These are phyloP conservation scores for Diutina pseudorugosa DNA, from an alignment of 1,139 yeast genomes.

Conservation along the genomic window DNA sequence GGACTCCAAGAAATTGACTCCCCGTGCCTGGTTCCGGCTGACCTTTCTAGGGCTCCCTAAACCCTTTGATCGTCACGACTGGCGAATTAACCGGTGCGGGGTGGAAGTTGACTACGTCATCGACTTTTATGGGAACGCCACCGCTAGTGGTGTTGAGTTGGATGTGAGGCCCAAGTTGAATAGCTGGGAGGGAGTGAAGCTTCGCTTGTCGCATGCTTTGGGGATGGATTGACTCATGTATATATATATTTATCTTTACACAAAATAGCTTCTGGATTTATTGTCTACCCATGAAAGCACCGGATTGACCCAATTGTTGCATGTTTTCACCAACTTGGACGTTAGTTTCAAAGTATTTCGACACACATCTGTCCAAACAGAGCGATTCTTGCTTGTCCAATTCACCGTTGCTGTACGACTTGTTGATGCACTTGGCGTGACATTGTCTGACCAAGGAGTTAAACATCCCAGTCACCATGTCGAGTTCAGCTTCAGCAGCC, in stretches of 20 bases:
- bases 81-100: constrained; percentile 88
- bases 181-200: constrained; percentile 62
- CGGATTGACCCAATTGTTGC: constrained; percentile 61
- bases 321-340: constrained; percentile 90
- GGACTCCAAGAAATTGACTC: constrained; percentile 73
- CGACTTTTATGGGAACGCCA: constrained; percentile 64
- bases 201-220: constrained; percentile 49
- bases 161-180: constrained; percentile 91
- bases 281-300: constrained; percentile 40
- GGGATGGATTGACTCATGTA: constrained; percentile 19
- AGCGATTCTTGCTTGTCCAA: constrained; percentile 75
- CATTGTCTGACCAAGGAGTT: constrained; percentile 77
- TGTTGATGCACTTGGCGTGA: constrained; percentile 75
- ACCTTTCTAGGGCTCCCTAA: constrained; percentile 48
- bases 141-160: constrained; percentile 42
- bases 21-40: constrained; percentile 73
- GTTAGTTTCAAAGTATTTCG: constrained; percentile 92
- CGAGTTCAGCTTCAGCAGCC: constrained; percentile 83
- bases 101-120: constrained; percentile 76
- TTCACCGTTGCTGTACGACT: constrained; percentile 59
- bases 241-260: background rate
- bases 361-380: constrained; percentile 95
- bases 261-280: constrained; percentile 8
- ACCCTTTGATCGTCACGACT: constrained; percentile 96
- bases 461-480: constrained; percentile 96